Base-by-base conservation (phyloP, 768 basidiomycete genomes). In the Macrocybe gigantea region DNA sequence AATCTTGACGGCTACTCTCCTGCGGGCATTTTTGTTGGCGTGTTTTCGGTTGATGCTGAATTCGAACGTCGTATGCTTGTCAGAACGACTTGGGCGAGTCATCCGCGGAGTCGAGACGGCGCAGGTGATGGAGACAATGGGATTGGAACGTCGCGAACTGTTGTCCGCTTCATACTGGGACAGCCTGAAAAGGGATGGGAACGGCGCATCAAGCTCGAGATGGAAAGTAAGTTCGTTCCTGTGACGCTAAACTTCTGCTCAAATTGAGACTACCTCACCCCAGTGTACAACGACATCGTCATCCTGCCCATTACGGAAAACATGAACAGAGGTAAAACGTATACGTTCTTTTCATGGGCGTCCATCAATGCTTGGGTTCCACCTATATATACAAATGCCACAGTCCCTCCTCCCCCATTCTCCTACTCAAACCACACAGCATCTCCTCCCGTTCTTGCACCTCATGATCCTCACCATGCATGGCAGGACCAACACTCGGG, bases 301-400 rank as follows among this genome's bases (percentile, higher is more conserved):
- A 74, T 94, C 41, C 74, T 96, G 38, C 88, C 91, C 29, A 82
- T 85, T 38, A 60, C 78, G 7, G 95, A 98, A 69, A 96, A 97
- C 65, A 97, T 98, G 95, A 97, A 98, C 65, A 71, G 78, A 41
- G 95, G 95, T 48, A 98, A 98, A 66, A 88, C 89, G 5, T 76
- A 95, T 60, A 80, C 85, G 1, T 98, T 85, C 69, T 97, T 93
- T 71, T 79, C 81, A 10, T 98, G 95, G 95, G 91, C 94, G 5
- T 80, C 89, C 34, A 78, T 83, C 59, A 83, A 89, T 56, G 93
- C 93, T 7, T 93, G 89, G 79, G 92, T 97, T 0, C 93, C 93
- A 37, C 84, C 88, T 13, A 71, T 86, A 35, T 84, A 85, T 60
- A 63, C 65, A 55, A 68, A 76, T 53, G 67, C 71, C 44, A 68